Percentiles rank a stretch among this genome's conserved stretches.
These are phyloP conservation scores for Tetradesmus lagerheimii DNA, from an alignment of 139 green algal genomes.

Conservation along the genomic window DNA sequence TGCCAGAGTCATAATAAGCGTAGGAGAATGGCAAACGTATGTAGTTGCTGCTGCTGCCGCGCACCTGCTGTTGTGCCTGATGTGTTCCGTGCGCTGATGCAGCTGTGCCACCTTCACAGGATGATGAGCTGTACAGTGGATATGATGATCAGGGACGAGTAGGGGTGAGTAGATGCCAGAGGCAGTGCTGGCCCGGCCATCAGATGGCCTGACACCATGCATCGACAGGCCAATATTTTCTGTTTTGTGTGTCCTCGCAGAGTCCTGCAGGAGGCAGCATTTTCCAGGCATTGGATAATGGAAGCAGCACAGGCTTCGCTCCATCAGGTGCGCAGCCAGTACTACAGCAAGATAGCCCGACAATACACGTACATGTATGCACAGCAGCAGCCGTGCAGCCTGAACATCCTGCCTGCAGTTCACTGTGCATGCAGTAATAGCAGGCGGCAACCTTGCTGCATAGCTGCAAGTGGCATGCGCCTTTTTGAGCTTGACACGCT, in stretches of 20 bases:
- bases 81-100: neutral
- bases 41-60: neutral
- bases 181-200: neutral
- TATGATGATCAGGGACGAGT: conserved; percentile 61
- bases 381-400: no score
- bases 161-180: neutral
- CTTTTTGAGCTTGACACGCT: neutral
- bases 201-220: neutral
- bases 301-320: neutral
- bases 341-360: no score
- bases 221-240: neutral
- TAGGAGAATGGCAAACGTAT: neutral
- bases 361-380: no score
- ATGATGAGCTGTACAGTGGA: conserved; percentile 76
- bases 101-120: conserved; percentile 38
- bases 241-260: neutral
- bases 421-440: neutral
- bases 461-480: neutral
- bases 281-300: conserved; percentile 13
- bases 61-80: no score
- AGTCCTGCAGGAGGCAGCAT: neutral
- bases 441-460: neutral
- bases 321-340: neutral
- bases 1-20: neutral
- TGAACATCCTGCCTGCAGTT: neutral